Conservation (phyloP, 1,284 basidiomycete genomes). For the Ustanciosporium gigantosporum region DNA sequence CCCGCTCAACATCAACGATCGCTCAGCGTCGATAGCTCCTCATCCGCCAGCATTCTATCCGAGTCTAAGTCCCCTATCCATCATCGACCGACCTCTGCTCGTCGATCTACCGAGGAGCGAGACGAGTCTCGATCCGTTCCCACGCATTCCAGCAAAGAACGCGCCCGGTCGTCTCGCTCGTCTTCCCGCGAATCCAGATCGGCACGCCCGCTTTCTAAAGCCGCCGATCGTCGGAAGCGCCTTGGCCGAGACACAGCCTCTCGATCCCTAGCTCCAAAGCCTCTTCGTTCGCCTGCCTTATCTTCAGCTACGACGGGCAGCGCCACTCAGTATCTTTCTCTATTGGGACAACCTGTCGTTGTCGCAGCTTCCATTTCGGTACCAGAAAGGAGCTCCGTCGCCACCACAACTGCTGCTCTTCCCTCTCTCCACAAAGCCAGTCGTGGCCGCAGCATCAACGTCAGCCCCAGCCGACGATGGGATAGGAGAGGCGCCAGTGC, state of each 20-base stretch:
- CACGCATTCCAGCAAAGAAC: not conserved
- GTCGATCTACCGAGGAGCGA: too few species aligned
- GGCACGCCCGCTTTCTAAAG: not conserved
- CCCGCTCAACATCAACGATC: not conserved
- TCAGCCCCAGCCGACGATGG: slow-evolving; percentile 43
- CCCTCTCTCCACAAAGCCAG: slow-evolving; percentile 38
- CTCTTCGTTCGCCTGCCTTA: slow-evolving; percentile 8
- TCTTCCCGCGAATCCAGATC: too few species aligned
- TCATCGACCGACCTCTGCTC: too few species aligned
- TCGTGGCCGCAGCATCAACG: slow-evolving; percentile 39
- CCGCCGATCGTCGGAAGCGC: not conserved
- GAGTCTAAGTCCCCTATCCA: too few species aligned
- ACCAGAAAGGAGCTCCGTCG: slow-evolving; percentile 12
- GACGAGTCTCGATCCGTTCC: not conserved
- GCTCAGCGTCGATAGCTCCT: slow-evolving; percentile 1
- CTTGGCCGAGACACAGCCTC: too few species aligned
- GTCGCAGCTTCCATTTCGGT: slow-evolving; percentile 25
- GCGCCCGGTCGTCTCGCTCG: not conserved
- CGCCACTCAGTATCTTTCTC: slow-evolving; percentile 21
- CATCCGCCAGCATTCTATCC: not conserved
- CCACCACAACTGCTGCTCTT: slow-evolving; percentile 14
- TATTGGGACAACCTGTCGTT: slow-evolving; percentile 15
- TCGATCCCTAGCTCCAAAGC: slow-evolving; percentile 15
- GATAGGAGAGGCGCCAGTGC: slow-evolving; percentile 43
- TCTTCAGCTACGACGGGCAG: slow-evolving; percentile 14